phyloP scores from a whole-genome alignment of 306 rosid species.

The Castanea crenata region DNA sequence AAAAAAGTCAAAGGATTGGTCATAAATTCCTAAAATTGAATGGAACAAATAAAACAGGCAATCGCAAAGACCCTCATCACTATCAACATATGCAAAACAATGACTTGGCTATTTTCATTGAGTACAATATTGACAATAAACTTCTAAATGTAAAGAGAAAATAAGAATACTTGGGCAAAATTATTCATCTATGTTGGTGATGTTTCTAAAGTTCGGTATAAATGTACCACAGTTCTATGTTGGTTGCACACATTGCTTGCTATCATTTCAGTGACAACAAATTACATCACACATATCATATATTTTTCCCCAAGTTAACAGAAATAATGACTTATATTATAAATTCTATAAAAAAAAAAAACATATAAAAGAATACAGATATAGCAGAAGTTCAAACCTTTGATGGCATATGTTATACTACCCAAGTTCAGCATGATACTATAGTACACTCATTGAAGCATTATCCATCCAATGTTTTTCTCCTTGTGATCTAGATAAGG shows the following conservation, averaged over 20 bases:
- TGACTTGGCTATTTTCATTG: no score
- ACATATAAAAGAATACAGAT: no score
- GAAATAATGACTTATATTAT: background rate
- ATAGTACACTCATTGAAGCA: background rate
- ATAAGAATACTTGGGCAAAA: background rate
- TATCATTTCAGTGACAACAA: background rate
- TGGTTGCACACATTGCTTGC: background rate
- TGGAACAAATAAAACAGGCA: conserved; percentile 2
- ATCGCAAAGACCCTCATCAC: background rate
- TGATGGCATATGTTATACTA: no score
- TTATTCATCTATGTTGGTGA: background rate
- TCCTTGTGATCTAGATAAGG: background rate
- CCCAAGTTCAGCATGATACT: no score
- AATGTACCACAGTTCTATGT: background rate
- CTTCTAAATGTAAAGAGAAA: background rate
- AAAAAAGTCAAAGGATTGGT: conserved; percentile 14
- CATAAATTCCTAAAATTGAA: conserved; percentile 11
- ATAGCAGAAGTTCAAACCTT: no score
- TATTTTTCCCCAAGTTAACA: no score
- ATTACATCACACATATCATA: background rate
- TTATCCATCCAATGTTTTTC: background rate
- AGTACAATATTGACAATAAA: background rate
- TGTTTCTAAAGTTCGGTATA: background rate
- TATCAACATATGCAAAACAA: background rate
- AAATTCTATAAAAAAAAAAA: no score